Percentiles rank a stretch among this genome's conserved stretches.
These are phyloP conservation scores for Clitocybe nebularis DNA, from an alignment of 1,284 basidiomycete species.

Conservation along the genomic window DNA sequence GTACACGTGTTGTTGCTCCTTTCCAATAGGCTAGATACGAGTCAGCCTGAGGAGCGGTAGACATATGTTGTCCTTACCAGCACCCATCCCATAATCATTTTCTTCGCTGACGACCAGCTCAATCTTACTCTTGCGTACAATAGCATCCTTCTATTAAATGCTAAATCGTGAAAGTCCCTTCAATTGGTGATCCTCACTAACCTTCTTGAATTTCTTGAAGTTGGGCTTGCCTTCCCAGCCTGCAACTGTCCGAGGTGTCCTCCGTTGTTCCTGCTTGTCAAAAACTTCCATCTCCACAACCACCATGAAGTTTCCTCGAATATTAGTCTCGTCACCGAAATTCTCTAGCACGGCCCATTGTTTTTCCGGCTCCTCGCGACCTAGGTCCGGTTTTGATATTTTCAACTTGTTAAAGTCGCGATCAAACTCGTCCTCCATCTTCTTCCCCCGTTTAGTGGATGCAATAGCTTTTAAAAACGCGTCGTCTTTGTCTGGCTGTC, in stretches of 20 bases:
- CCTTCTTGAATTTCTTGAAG: constrained; percentile 88
- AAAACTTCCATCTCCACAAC: constrained; percentile 69
- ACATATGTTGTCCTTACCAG: constrained; percentile 33
- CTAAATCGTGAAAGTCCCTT: constrained; percentile 8
- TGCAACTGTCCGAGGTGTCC: constrained; percentile 21
- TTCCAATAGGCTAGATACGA: constrained; percentile 50
- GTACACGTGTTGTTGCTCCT: constrained; percentile 23
- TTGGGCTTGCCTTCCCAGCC: constrained; percentile 64
- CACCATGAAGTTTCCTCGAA: constrained; percentile 85
- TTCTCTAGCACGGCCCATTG: constrained; percentile 69
- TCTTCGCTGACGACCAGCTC: constrained; percentile 51
- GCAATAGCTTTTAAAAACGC: constrained; percentile 72
- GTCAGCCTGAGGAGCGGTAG: constrained; percentile 8
- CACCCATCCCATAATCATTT: constrained; percentile 54
- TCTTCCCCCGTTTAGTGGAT: constrained; percentile 69
- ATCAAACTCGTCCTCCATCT: constrained; percentile 71
- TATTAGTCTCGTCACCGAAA: constrained; percentile 62
- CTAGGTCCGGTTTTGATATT: constrained; percentile 66
- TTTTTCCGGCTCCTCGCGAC: constrained; percentile 37
- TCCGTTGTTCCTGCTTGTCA: constrained; percentile 23
- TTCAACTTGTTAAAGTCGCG: constrained; percentile 80
- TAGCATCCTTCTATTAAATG: constrained; percentile 24
- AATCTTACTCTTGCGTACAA: constrained; percentile 32
- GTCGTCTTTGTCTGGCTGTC: constrained; percentile 61
- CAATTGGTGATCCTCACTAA: constrained; percentile 23